Conservation (phyloP, 257 asterid genomes). For the Solanum habrochaites region DNA sequence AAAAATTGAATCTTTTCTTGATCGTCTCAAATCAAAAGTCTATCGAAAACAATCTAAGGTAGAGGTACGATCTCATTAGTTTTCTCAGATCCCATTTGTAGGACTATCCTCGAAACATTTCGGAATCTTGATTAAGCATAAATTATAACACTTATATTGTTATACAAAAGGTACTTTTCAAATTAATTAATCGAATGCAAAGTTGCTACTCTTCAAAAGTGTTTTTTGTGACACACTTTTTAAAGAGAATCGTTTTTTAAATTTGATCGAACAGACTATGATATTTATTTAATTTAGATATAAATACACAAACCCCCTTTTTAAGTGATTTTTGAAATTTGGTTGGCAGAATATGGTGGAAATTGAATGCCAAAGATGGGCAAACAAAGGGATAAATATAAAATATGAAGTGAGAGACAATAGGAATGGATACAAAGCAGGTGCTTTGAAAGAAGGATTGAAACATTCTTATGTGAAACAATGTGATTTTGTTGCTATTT, state of each 20-base stretch:
- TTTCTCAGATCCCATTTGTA: background rate
- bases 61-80: background rate
- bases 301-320: background rate
- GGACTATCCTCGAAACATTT: background rate
- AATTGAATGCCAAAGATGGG: conserved; percentile 92
- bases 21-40: background rate
- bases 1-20: background rate
- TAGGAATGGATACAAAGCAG: conserved; percentile 91
- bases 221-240: background rate
- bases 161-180: background rate
- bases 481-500: conserved; percentile 78
- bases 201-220: background rate
- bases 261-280: background rate
- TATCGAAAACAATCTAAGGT: rapidly evolving
- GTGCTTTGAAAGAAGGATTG: conserved; percentile 79
- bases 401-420: conserved; percentile 85
- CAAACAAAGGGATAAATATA: conserved; percentile 78
- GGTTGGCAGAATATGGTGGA: conserved; percentile 58
- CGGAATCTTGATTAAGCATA: background rate
- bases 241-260: rapidly evolving
- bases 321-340: background rate
- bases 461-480: conserved; percentile 60
- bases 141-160: background rate
- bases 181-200: background rate
- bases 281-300: background rate